Evolutionary conservation across 2,329 filamentous ascomycete genomes (phyloP), one percentile per base, ranked within the genome.

Genomic region (Emmonsia crescens): DNA sequence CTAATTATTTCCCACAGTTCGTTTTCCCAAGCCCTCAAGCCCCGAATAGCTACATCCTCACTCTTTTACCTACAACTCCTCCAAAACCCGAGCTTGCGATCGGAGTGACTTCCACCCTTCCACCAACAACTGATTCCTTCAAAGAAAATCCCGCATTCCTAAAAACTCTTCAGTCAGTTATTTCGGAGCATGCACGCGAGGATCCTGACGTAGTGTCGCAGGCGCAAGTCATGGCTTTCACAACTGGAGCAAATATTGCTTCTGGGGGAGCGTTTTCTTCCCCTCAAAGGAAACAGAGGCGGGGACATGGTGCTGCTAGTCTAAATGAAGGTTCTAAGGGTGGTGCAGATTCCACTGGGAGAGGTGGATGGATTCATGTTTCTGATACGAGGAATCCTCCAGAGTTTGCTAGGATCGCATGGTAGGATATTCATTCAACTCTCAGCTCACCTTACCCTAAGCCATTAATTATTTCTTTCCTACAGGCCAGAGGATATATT

Each of bases 331-430:
- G 80, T 29, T 79, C 80, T 21, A 83, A 86, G 66, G 83, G 83
- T 21, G 84, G 83, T 58, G 78, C 76, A 62, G 83, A 83, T 2
- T 80, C 82, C 21, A 83, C 74, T 19, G 83, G 83, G 1, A 74
- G 81, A 65, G 84, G 84, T 24, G 84, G 84, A 1, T 85, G 80
- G 74, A 82, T 87, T 48, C 84, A 87, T 68, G 77, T 87, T n/a
- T 84, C 80, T 44, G 84, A 87, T 67, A 71, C 72, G 68, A 74
- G 84, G 63, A 80, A 82, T 63, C 83, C 84, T 42, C 84, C 84
- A 2, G 84, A 87, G 63, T 87, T 79, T 71, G 84, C 84, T 0
- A 71, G 84, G n/a, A 85, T 86, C 64, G 82, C 84, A 59, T 85
- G 80, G 80, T 77, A 70, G 59, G 67, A 16, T 5, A 9, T 42